Conservation (phyloP, 108 stramenopile genomes). For the Cyclotella distinguenda region DNA sequence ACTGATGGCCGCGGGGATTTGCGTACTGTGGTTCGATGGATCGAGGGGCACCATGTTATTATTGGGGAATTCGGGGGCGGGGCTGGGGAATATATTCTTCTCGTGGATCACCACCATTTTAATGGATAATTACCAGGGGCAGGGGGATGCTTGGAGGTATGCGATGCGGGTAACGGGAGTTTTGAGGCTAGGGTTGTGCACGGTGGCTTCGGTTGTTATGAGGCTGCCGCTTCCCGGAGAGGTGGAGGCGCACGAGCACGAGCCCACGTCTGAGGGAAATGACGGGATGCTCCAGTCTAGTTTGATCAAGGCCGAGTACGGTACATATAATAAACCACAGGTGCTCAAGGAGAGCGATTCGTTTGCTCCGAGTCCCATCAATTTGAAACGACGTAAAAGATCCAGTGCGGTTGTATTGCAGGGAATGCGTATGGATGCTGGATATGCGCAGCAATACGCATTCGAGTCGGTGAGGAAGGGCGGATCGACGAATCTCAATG, state of each 20-base stretch:
- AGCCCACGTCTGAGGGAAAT: neutral
- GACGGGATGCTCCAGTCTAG: neutral
- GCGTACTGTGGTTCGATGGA: constrained; percentile 6
- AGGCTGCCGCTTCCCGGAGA: constrained; percentile 4
- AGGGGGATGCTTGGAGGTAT: constrained; percentile 11
- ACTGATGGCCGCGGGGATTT: neutral
- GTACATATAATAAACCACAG: too few species aligned
- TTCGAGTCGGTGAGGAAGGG: neutral
- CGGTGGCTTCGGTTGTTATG: constrained; percentile 5
- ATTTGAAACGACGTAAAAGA: too few species aligned
- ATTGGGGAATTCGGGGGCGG: constrained; percentile 3
- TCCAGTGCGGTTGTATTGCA: too few species aligned
- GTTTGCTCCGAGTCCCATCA: too few species aligned
- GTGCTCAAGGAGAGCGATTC: too few species aligned
- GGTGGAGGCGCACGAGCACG: constrained; percentile 15
- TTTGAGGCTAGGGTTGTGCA: neutral
- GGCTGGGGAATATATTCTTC: constrained; percentile 13
- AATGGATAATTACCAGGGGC: neutral
- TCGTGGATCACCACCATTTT: constrained; percentile 2
- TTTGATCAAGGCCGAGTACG: too few species aligned
- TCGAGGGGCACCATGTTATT: constrained; percentile 2
- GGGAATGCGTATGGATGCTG: too few species aligned
- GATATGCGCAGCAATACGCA: neutral
- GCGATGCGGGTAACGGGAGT: constrained; percentile 8
- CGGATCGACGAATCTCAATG: neutral